phyloP scores from a whole-genome alignment of 495 filamentous ascomycete genomes.

The Ramalina intermedia region DNA sequence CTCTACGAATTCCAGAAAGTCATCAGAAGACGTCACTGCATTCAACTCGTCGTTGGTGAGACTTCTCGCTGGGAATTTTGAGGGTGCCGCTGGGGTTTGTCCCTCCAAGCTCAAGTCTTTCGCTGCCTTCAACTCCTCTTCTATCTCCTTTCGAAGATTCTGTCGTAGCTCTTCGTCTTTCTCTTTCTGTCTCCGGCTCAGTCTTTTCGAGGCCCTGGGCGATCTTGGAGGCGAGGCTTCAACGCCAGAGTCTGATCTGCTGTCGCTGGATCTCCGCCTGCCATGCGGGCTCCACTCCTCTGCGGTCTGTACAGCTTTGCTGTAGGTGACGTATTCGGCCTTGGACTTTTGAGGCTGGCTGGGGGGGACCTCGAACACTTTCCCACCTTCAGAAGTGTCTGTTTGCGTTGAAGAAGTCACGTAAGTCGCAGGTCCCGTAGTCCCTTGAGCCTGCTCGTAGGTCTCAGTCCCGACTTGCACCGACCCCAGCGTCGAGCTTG shows the following conservation, averaged over 20 bases:
- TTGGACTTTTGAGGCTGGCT: slow-evolving; percentile 56
- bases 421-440: not conserved
- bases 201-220: slow-evolving; percentile 43
- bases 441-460: slow-evolving; percentile 32
- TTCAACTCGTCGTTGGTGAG: slow-evolving; percentile 76
- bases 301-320: slow-evolving; percentile 83
- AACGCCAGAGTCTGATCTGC: slow-evolving; percentile 51
- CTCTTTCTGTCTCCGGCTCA: slow-evolving; percentile 62
- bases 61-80: slow-evolving; percentile 64
- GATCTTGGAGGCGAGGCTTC: slow-evolving; percentile 21
- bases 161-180: slow-evolving; percentile 79
- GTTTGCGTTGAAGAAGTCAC: slow-evolving; percentile 38
- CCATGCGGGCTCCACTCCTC: slow-evolving; percentile 26
- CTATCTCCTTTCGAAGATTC: slow-evolving; percentile 75
- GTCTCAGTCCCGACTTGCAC: slow-evolving; percentile 59
- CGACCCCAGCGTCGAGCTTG: slow-evolving; percentile 68
- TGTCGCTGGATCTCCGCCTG: slow-evolving; percentile 28
- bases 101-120: slow-evolving; percentile 42
- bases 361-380: slow-evolving; percentile 60
- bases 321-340: slow-evolving; percentile 79
- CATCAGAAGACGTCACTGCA: slow-evolving; percentile 80
- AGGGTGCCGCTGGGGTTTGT: slow-evolving; percentile 26
- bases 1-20: slow-evolving; percentile 92
- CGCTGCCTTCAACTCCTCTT: slow-evolving; percentile 69
- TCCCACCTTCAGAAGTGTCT: slow-evolving; percentile 50